A percentile compares a stretch with the other conserved stretches of the same genome.
Conservation (phyloP, 768 basidiomycete genomes). For the Hemileccinum impolitum region DNA sequence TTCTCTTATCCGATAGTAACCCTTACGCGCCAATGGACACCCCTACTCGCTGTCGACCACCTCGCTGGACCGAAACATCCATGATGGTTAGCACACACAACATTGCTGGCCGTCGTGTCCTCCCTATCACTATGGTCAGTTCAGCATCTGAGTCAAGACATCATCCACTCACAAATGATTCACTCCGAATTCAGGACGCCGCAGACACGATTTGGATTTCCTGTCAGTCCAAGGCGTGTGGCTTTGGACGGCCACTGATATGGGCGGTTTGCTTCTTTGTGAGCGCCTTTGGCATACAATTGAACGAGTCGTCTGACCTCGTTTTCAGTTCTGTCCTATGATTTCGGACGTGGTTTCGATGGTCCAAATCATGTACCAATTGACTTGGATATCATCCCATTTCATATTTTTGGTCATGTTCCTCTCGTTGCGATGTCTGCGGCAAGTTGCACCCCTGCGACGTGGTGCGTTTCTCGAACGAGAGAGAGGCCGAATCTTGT, state of each 20-base stretch:
- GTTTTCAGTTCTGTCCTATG: slow-evolving; percentile 18
- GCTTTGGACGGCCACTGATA: slow-evolving; percentile 3
- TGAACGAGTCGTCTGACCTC: background rate
- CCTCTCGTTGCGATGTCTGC: slow-evolving; percentile 3
- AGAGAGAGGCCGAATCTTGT: background rate
- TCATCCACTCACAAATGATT: background rate
- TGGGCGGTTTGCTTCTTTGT: slow-evolving; percentile 25
- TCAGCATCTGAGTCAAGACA: background rate
- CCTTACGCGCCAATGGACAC: slow-evolving; percentile 8
- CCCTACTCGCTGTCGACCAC: background rate
- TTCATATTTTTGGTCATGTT: slow-evolving; percentile 6
- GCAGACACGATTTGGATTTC: slow-evolving; percentile 3
- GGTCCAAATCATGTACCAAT: slow-evolving; percentile 7
- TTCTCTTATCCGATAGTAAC: background rate
- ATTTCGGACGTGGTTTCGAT: slow-evolving; percentile 23
- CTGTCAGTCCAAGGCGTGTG: background rate
- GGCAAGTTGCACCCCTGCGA: slow-evolving; percentile 2
- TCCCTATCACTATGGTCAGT: slow-evolving; percentile 3
- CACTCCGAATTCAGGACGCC: background rate
- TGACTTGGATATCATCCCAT: slow-evolving; percentile 15
- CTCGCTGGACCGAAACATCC: background rate
- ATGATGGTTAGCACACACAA: slow-evolving; percentile 9
- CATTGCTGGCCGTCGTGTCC: background rate
- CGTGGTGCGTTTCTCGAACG: slow-evolving; percentile 3
- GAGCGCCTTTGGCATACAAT: background rate